Percentiles rank a stretch among this genome's conserved stretches.
Evolutionary conservation across 78 protist species (phyloP).

Genomic region (Creolimax fragrantissima): DNA sequence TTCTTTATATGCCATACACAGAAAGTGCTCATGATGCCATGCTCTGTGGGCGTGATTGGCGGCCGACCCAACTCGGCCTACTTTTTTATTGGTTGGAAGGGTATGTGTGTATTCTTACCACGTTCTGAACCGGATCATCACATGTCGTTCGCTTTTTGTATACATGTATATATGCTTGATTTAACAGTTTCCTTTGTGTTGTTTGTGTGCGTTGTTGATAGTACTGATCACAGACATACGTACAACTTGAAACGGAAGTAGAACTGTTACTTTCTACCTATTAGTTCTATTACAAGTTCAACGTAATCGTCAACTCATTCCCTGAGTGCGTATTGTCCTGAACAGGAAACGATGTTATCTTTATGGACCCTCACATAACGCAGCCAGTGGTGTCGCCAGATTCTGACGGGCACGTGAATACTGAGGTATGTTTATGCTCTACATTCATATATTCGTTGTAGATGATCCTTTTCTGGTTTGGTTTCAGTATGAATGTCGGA

Average conservation of each 20-base stretch:
- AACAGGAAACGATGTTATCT: neutral
- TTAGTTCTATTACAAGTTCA: neutral
- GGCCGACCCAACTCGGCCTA: slow-evolving; percentile 22
- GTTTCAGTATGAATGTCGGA: neutral
- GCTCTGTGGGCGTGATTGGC: neutral
- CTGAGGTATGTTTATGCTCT: neutral
- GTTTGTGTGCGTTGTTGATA: no score
- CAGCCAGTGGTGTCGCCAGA: neutral
- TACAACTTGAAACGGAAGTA: neutral
- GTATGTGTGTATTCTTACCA: neutral
- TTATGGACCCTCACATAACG: neutral
- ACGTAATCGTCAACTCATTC: neutral
- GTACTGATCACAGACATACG: neutral
- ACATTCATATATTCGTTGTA: neutral
- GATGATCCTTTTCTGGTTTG: neutral
- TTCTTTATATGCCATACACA: no score
- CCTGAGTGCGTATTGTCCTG: neutral
- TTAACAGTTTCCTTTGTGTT: no score
- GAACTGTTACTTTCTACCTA: neutral
- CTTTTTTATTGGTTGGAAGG: slow-evolving; percentile 4
- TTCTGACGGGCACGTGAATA: neutral
- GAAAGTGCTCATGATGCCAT: neutral
- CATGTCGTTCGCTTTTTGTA: neutral
- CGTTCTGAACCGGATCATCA: neutral
- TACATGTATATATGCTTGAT: neutral